Evolutionary conservation across 2,329 filamentous ascomycete species (phyloP).

Genomic region (Ascochyta viciae-villosae): DNA sequence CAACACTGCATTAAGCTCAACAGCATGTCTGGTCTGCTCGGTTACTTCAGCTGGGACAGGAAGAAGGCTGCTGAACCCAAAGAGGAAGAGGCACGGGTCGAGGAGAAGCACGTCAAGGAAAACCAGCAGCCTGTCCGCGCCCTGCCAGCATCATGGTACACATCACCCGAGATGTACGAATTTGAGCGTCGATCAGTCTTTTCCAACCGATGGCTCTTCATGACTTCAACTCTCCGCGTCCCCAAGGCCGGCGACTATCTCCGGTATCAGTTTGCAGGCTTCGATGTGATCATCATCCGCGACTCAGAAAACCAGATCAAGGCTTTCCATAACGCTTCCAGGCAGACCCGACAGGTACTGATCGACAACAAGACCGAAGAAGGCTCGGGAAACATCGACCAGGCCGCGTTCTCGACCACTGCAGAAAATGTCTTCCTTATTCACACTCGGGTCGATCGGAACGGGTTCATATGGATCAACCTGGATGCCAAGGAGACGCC

Average conservation of each 20-base stretch:
- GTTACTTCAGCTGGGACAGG: conserved; percentile 17
- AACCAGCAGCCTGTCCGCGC: conserved; percentile 35
- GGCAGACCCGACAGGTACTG: conserved; percentile 44
- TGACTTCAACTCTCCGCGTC: conserved; percentile 42
- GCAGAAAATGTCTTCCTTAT: conserved; percentile 37
- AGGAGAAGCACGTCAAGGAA: conserved; percentile 9
- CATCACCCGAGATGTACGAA: conserved; percentile 53
- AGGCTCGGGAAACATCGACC: conserved; percentile 45
- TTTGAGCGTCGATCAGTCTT: conserved; percentile 57
- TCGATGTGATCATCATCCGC: conserved; percentile 36
- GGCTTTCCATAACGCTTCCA: conserved; percentile 51
- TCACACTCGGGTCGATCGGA: conserved; percentile 21
- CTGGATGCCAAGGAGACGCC: conserved; percentile 13
- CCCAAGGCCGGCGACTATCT: conserved; percentile 29
- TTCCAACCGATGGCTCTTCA: conserved; percentile 48
- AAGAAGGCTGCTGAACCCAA: conserved; percentile 6
- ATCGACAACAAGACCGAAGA: conserved; percentile 46
- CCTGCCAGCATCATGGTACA: conserved; percentile 56
- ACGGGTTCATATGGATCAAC: conserved; percentile 39
- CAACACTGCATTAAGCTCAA: too few species aligned
- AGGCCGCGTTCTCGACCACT: conserved; percentile 43
- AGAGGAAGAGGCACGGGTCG: not conserved
- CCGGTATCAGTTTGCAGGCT: conserved; percentile 31
- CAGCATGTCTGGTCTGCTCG: conserved; percentile 12
- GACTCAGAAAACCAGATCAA: conserved; percentile 10